A percentile compares a stretch with the other conserved stretches of the same genome.
phyloP scores from a whole-genome alignment of 768 basidiomycete species.

The Trametopsis cervina region DNA sequence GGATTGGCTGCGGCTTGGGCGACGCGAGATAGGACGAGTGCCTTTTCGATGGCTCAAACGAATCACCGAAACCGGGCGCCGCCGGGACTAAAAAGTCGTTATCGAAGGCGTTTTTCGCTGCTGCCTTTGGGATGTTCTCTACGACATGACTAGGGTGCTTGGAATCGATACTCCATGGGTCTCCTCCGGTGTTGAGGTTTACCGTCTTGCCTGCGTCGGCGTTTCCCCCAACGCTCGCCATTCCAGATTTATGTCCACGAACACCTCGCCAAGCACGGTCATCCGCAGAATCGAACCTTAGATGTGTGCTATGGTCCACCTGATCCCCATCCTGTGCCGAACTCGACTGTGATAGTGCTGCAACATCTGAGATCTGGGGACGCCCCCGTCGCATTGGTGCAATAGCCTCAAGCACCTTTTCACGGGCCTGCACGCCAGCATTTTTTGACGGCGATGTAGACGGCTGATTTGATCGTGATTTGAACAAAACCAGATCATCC shows the following conservation, averaged over 20 bases:
- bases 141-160: conserved; percentile 6
- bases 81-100: conserved; percentile 19
- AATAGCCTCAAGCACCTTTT: conserved; percentile 74
- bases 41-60: conserved; percentile 33
- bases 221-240: conserved; percentile 13
- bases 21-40: conserved; percentile 3
- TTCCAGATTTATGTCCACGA: conserved; percentile 22
- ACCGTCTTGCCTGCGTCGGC: conserved; percentile 9
- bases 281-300: conserved; percentile 24
- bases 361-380: conserved; percentile 27
- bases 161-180: conserved; percentile 22
- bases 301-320: conserved; percentile 13
- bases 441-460: conserved; percentile 28
- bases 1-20: conserved; percentile 14
- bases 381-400: conserved; percentile 73
- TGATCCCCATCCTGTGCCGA: conserved; percentile 22
- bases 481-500: conserved; percentile 34
- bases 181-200: conserved; percentile 17
- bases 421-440: conserved; percentile 61
- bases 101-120: conserved; percentile 15
- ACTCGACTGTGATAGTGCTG: conserved; percentile 18
- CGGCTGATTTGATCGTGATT: conserved; percentile 20
- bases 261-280: conserved; percentile 22
- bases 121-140: conserved; percentile 7
- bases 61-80: conserved; percentile 50